phyloP scores from a whole-genome alignment of 208 protist species.

The Strigomonas oncopelti region DNA sequence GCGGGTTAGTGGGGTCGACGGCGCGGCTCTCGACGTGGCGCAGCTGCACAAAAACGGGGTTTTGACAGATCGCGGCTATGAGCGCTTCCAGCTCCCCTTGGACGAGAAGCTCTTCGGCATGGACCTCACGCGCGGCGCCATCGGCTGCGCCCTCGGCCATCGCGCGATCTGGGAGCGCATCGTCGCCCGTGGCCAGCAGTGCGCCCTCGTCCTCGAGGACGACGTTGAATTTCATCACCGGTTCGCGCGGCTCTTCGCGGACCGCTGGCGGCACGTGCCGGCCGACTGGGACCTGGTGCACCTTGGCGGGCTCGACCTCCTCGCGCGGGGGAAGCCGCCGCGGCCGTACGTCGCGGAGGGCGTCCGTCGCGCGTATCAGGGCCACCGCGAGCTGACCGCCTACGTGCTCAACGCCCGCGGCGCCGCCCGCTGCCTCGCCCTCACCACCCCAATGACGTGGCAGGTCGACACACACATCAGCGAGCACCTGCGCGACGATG shows the following conservation, averaged over 20 bases:
- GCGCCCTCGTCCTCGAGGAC: slow-evolving; percentile 84
- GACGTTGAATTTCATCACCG: slow-evolving; percentile 85
- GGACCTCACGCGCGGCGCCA: slow-evolving; percentile 85
- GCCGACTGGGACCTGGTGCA: slow-evolving; percentile 88
- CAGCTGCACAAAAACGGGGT: slow-evolving; percentile 38
- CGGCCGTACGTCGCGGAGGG: slow-evolving; percentile 80
- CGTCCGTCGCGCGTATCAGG: slow-evolving; percentile 75
- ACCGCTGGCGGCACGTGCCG: slow-evolving; percentile 62
- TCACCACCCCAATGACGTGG: slow-evolving; percentile 86
- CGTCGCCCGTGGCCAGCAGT: slow-evolving; percentile 25
- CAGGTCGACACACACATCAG: slow-evolving; percentile 90
- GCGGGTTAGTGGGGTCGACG: slow-evolving; percentile 77
- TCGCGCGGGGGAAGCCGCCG: slow-evolving; percentile 71
- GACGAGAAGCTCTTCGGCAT: slow-evolving; percentile 89
- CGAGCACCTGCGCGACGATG: slow-evolving; percentile 52
- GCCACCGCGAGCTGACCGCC: slow-evolving; percentile 87
- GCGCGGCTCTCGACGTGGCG: slow-evolving; percentile 50
- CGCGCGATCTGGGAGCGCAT: slow-evolving; percentile 77
- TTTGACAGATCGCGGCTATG: slow-evolving; percentile 69
- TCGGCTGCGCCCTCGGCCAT: slow-evolving; percentile 85
- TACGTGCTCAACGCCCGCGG: slow-evolving; percentile 76
- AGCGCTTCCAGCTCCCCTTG: slow-evolving; percentile 62
- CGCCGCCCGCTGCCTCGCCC: slow-evolving; percentile 72
- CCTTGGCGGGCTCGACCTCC: slow-evolving; percentile 84
- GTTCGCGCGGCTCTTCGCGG: slow-evolving; percentile 50